These are phyloP conservation scores for Botryosphaeria dothidea DNA, from an alignment of 2,329 filamentous ascomycete genomes.

Conservation along the genomic window DNA sequence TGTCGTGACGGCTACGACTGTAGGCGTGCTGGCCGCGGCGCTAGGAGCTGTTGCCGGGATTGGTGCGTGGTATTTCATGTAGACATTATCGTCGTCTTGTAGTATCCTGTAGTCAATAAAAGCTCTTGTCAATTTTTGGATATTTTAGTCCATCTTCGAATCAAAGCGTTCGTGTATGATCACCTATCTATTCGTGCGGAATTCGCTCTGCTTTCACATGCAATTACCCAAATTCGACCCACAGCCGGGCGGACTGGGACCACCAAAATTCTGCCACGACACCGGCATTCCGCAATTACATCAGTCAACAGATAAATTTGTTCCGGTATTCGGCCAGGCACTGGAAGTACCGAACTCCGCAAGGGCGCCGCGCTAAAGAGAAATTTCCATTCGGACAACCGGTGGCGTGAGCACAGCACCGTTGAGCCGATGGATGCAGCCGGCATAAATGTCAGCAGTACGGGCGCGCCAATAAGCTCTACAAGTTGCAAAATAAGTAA, in stretches of 20 bases:
- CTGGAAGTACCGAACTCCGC: neutral
- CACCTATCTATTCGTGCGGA: no score
- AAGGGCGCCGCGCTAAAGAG: neutral
- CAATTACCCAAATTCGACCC: no score
- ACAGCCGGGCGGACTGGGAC: no score
- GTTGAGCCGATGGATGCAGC: neutral
- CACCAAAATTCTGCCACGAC: no score
- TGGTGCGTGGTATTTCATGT: conserved; percentile 5
- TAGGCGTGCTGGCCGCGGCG: neutral
- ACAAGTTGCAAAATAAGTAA: no score
- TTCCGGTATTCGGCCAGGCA: neutral
- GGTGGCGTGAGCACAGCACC: neutral
- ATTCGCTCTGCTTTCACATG: no score
- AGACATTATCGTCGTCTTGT: neutral
- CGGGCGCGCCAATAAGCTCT: no score
- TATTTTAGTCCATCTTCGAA: no score
- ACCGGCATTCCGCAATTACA: neutral
- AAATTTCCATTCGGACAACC: neutral
- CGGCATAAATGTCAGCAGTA: no score
- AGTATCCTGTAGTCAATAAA: no score
- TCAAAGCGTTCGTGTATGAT: no score
- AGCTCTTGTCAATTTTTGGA: no score
- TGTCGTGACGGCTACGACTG: neutral
- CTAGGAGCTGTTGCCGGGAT: neutral
- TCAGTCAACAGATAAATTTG: neutral